These are phyloP conservation scores for Sarocladiaceae sp. DNA, from an alignment of 2,329 filamentous ascomycete genomes.

Conservation along the genomic window DNA sequence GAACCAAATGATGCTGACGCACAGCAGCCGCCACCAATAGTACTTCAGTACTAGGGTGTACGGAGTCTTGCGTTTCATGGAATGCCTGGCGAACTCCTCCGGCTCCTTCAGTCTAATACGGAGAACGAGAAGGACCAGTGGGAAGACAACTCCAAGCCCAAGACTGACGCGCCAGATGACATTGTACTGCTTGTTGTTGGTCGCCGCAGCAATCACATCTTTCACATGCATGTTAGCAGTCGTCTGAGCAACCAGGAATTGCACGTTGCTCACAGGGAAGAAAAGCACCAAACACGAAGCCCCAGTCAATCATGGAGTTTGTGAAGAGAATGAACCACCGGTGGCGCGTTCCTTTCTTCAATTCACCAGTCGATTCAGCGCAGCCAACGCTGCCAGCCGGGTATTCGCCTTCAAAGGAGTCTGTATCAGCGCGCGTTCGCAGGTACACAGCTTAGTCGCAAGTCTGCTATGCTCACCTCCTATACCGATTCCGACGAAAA, in stretches of 20 bases:
- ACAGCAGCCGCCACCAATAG: slow-evolving; percentile 68
- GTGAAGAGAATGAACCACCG: slow-evolving; percentile 90
- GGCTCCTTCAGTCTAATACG: slow-evolving; percentile 73
- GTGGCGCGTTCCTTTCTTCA: slow-evolving; percentile 78
- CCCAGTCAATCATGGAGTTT: slow-evolving; percentile 80
- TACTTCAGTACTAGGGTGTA: slow-evolving; percentile 55
- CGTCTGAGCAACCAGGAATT: accelerated
- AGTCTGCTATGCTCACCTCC: slow-evolving; percentile 39
- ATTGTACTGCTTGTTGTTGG: slow-evolving; percentile 56
- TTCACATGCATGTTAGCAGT: too few species aligned
- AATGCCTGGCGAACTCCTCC: slow-evolving; percentile 68
- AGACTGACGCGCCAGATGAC: slow-evolving; percentile 80
- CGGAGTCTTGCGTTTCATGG: slow-evolving; percentile 59
- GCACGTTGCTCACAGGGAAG: slow-evolving; percentile 51
- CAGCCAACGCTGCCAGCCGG: slow-evolving; percentile 79
- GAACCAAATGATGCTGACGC: slow-evolving; percentile 74
- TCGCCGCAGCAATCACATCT: slow-evolving; percentile 52
- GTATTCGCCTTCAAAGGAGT: slow-evolving; percentile 55
- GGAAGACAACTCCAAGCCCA: slow-evolving; percentile 75
- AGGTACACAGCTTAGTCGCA: neutral
- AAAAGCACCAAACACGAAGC: slow-evolving; percentile 77
- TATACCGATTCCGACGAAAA: slow-evolving; percentile 78
- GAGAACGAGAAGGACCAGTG: slow-evolving; percentile 64
- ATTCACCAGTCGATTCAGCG: slow-evolving; percentile 78
- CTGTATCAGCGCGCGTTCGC: neutral